A percentile compares a stretch with the other conserved stretches of the same genome.
These are phyloP conservation scores for Scleroderma citrinum DNA, from an alignment of 768 basidiomycete genomes.

Conservation along the genomic window DNA sequence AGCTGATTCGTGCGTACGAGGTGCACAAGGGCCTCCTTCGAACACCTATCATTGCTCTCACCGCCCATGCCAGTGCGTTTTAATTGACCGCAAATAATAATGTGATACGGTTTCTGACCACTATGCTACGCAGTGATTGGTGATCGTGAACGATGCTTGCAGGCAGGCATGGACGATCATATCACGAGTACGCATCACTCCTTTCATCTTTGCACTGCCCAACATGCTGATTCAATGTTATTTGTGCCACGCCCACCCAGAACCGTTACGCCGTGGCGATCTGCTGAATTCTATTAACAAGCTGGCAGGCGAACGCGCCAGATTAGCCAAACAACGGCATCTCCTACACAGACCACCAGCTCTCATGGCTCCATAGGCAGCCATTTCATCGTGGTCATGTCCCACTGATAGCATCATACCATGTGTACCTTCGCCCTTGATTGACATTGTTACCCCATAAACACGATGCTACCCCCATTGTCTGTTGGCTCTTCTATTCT, in stretches of 20 bases:
- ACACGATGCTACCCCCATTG: too few species aligned
- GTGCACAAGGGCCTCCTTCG: constrained; percentile 58
- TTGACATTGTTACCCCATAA: too few species aligned
- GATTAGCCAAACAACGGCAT: constrained; percentile 26
- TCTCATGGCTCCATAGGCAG: constrained; percentile 20
- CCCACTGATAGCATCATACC: too few species aligned
- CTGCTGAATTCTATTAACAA: constrained; percentile 78
- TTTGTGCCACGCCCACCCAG: constrained; percentile 29
- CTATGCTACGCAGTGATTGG: constrained; percentile 66
- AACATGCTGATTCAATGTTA: constrained; percentile 1
- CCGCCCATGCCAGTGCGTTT: constrained; percentile 90
- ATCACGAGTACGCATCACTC: constrained; percentile 59
- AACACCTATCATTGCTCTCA: constrained; percentile 93
- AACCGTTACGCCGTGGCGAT: constrained; percentile 75
- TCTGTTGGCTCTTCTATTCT: too few species aligned
- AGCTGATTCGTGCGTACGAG: constrained; percentile 85
- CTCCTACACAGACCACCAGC: constrained; percentile 28
- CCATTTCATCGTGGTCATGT: background rate
- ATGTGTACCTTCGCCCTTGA: background rate
- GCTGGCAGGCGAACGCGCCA: constrained; percentile 61
- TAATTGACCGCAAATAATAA: background rate
- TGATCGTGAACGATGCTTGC: constrained; percentile 67
- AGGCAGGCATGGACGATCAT: constrained; percentile 80
- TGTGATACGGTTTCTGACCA: constrained; percentile 5
- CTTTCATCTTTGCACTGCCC: background rate